Evolutionary conservation across 2,329 filamentous ascomycete genomes (phyloP).

Genomic region (Amylocarpus encephaloides): DNA sequence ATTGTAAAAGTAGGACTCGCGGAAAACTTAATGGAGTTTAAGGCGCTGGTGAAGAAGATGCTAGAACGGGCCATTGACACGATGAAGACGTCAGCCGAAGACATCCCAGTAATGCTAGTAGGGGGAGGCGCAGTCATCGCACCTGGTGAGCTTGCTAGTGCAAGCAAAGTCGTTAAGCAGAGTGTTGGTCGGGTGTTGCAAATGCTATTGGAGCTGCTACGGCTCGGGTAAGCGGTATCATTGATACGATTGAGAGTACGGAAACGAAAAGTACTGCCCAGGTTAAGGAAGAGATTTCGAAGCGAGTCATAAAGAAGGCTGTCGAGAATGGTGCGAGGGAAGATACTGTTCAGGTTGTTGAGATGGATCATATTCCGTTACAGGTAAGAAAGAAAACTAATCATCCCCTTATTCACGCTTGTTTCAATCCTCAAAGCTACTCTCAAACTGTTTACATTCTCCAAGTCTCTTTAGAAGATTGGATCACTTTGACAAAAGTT

Average conservation of each 20-base stretch:
- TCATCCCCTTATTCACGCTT: not conserved
- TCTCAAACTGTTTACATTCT: no score
- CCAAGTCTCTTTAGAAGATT: no score
- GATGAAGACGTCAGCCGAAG: conserved; percentile 49
- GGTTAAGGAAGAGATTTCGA: conserved; percentile 36
- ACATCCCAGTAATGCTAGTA: conserved; percentile 47
- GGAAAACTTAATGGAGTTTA: conserved; percentile 16
- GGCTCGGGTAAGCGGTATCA: conserved; percentile 24
- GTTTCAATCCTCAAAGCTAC: no score
- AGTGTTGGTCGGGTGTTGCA: conserved; percentile 46
- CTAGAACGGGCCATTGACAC: conserved; percentile 47
- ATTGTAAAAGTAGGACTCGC: conserved; percentile 13
- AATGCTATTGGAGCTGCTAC: conserved; percentile 54
- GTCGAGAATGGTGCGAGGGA: conserved; percentile 19
- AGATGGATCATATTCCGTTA: conserved; percentile 36
- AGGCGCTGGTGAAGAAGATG: conserved; percentile 31
- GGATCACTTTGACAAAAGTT: no score
- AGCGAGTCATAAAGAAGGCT: conserved; percentile 30
- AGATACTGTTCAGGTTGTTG: conserved; percentile 38
- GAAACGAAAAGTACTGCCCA: conserved; percentile 35
- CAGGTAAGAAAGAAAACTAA: conserved; percentile 1
- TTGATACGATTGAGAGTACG: conserved; percentile 25
- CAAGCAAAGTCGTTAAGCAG: conserved; percentile 42
- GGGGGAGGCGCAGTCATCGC: conserved; percentile 49
- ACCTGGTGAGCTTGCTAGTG: conserved; percentile 38